Conservation (phyloP, 768 basidiomycete species). For the Russula foetens region DNA sequence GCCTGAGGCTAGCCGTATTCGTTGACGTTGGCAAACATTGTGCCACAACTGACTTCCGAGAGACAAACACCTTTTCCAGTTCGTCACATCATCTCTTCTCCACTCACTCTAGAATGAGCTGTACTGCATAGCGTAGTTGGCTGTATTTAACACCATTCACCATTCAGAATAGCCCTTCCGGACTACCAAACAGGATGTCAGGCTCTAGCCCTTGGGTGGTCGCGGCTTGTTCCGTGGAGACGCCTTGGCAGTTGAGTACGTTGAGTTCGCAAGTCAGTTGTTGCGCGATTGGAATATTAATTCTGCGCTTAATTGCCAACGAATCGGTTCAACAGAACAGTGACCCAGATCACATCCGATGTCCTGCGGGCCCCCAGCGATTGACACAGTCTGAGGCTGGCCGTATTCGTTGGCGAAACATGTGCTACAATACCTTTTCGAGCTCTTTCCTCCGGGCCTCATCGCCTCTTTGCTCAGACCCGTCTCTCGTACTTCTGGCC, state of each 20-base stretch:
- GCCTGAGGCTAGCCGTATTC: background rate
- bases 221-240: too few relatives aligned
- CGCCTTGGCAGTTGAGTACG: too few relatives aligned
- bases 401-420: background rate
- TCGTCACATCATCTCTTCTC: too few relatives aligned
- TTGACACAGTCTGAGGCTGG: background rate
- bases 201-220: too few relatives aligned
- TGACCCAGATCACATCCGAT: background rate
- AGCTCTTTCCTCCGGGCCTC: constrained; percentile 4
- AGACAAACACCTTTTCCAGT: background rate
- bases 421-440: background rate
- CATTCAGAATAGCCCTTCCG: too few relatives aligned
- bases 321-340: background rate
- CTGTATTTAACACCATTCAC: too few relatives aligned
- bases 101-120: too few relatives aligned
- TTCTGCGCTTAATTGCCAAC: background rate
- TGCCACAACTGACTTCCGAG: too few relatives aligned
- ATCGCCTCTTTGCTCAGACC: constrained; percentile 7
- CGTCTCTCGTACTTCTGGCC: background rate
- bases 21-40: background rate
- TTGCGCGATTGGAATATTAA: too few relatives aligned
- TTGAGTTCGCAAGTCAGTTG: too few relatives aligned
- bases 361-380: background rate
- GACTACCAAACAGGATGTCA: too few relatives aligned
- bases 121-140: too few relatives aligned